Evolutionary conservation across 805 yeast species (phyloP).

Genomic region (Wickerhamiella galacta): DNA sequence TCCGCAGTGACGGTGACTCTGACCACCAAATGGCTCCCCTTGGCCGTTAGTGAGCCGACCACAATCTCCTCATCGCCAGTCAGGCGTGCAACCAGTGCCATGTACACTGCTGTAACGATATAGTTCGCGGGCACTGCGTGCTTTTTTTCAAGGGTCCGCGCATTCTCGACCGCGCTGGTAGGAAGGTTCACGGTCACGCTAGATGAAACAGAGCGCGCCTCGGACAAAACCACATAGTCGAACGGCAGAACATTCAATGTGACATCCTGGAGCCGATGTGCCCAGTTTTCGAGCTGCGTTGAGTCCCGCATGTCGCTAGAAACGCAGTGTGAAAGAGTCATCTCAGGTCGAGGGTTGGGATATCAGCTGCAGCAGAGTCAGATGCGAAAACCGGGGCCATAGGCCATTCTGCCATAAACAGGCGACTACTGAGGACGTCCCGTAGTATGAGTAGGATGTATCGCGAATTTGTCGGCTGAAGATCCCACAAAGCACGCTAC

Average conservation of each 20-base stretch:
- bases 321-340: too few species aligned
- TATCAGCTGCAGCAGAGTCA: too few species aligned
- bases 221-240: constrained; percentile 66
- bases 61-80: constrained; percentile 92
- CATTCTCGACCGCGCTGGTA: constrained; percentile 9
- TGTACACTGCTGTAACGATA: constrained; percentile 46
- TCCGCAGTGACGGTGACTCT: constrained; percentile 35
- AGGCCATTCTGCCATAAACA: too few species aligned
- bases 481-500: too few species aligned
- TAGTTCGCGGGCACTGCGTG: constrained; percentile 20
- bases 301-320: too few species aligned
- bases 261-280: constrained; percentile 25
- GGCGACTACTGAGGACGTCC: too few species aligned
- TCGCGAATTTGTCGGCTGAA: too few species aligned
- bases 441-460: too few species aligned
- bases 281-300: too few species aligned
- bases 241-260: constrained; percentile 79
- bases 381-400: too few species aligned
- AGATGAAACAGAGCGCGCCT: constrained; percentile 43
- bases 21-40: constrained; percentile 26
- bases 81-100: constrained; percentile 54
- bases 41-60: constrained; percentile 47
- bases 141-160: constrained; percentile 11
- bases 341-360: too few species aligned
- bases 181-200: constrained; percentile 25